phyloP scores from a whole-genome alignment of 2,329 filamentous ascomycete species.

The Akanthomyces uredinophilus region DNA sequence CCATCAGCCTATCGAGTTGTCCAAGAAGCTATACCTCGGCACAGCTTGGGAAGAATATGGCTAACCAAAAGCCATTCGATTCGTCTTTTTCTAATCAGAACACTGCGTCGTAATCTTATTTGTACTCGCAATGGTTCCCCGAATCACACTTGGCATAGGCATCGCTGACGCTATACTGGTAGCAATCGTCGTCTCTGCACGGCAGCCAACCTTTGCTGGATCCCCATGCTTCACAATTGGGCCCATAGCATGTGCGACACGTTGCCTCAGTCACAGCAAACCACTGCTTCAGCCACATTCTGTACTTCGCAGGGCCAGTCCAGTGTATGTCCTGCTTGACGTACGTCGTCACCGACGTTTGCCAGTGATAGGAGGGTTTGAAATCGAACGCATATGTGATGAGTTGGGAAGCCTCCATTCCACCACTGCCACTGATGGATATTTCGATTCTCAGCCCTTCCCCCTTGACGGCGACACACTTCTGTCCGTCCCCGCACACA shows the following conservation, averaged over 20 bases:
- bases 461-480: background rate
- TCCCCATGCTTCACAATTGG: background rate
- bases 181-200: background rate
- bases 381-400: background rate
- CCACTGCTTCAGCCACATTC: conserved; percentile 6
- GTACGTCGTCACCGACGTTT: background rate
- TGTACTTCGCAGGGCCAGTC: background rate
- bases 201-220: background rate
- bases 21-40: too few species aligned
- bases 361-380: background rate
- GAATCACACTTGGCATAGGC: background rate
- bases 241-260: background rate
- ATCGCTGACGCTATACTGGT: background rate
- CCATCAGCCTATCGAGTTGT: too few species aligned
- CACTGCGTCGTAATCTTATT: too few species aligned
- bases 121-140: background rate
- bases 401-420: background rate
- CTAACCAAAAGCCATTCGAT: too few species aligned
- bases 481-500: background rate
- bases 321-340: background rate
- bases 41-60: too few species aligned
- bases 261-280: background rate
- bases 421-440: background rate
- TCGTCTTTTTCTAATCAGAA: too few species aligned
- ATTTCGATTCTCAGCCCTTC: background rate